Percentiles rank a stretch among this genome's conserved stretches.
phyloP scores from a whole-genome alignment of 345 rosid genomes.

The Fremontodendron californicum region DNA sequence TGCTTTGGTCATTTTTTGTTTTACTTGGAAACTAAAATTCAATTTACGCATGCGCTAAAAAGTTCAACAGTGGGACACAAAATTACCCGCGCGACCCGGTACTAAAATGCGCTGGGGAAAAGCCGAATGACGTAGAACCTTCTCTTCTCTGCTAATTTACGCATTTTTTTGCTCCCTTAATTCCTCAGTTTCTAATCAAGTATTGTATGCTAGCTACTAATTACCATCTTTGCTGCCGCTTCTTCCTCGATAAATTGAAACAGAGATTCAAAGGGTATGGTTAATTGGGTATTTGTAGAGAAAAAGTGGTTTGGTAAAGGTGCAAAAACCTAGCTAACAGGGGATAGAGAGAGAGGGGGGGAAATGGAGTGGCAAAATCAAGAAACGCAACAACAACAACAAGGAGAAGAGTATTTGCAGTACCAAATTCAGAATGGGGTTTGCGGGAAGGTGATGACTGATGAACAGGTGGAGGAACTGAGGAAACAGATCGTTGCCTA shows the following conservation, averaged over 20 bases:
- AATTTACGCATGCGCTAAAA: neutral
- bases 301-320: neutral
- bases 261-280: neutral
- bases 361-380: conserved; percentile 9
- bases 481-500: conserved; percentile 69
- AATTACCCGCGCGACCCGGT: conserved; percentile 14
- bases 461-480: conserved; percentile 69
- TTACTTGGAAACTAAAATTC: neutral
- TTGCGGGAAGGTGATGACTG: conserved; percentile 58
- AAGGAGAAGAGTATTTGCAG: neutral
- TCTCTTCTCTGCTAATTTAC: neutral
- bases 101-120: neutral
- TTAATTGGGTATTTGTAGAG: neutral
- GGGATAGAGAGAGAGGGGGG: neutral
- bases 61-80: neutral
- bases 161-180: conserved; percentile 6
- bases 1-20: neutral
- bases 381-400: neutral
- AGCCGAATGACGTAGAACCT: neutral
- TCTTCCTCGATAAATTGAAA: neutral
- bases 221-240: neutral
- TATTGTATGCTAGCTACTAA: neutral
- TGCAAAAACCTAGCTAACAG: neutral
- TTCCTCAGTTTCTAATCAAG: neutral
- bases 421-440: conserved; percentile 12